Base-by-base conservation (phyloP, 2,329 filamentous ascomycete genomes). In the Diaporthe caulivora region DNA sequence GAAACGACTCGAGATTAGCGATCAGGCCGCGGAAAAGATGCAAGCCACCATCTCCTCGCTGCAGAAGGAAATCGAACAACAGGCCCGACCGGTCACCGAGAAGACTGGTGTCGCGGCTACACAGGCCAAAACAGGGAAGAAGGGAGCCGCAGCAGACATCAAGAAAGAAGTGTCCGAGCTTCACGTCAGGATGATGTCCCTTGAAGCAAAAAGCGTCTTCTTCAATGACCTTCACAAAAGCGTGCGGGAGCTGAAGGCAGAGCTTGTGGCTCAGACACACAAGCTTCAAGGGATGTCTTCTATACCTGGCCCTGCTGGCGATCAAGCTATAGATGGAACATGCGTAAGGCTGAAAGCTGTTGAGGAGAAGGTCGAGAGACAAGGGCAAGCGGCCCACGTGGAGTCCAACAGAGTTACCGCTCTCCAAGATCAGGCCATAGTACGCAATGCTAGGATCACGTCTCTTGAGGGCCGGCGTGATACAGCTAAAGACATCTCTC, bases 11-110 rank as follows among this genome's bases (percentile, higher is more conserved):
- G 18, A 13, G 9, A 10, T n/a, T 31, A 53, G 49, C 17, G 26
- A 57, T 4, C 24, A 40, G 44, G 21, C 44, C 15, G 5, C 21
- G 17, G 55, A 31, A 6, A 21, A 15, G 9, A 58, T 71, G 54
- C 44, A 62, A 26, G 34, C 44, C n/a, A 71, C 42, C 7, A 47
- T 72, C 15, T 54, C 21, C 18, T 68, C 51, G 26, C 29, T 72
- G 8, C 37, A 55, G 37, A 34, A 67, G 2, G 4, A 24, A 3
- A 4, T 15, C 21, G 31, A n/a, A 55, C 17, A n/a, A 18, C 60
- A n/a, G 31, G 18, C 54, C 24, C 54, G 17, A 21, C 31, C 54
- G 10, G 13, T 31, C 13, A 40, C 15, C 8, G 1, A 37, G 4
- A 17, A 13, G 29, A 6, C 54, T 9, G 29, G 18, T n/a, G 3